These are phyloP conservation scores for Daldinia caldariorum DNA, from an alignment of 495 filamentous ascomycete genomes.

Conservation along the genomic window DNA sequence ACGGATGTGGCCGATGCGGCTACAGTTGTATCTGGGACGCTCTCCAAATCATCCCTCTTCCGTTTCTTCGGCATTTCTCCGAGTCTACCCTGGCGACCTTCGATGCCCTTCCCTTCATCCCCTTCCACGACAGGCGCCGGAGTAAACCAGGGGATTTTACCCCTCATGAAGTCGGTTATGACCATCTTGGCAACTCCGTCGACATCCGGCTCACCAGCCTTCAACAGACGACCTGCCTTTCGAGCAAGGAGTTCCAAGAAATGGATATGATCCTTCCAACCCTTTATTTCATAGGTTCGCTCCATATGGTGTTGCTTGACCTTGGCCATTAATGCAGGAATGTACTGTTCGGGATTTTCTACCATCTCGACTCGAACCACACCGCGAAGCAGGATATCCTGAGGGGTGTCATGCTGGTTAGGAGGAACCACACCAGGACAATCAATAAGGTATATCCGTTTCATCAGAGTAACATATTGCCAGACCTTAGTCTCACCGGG, in stretches of 20 bases:
- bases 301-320: slow-evolving; percentile 90
- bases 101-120: slow-evolving; percentile 64
- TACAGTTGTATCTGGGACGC: slow-evolving; percentile 47
- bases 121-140: slow-evolving; percentile 73
- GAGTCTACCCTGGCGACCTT: slow-evolving; percentile 63
- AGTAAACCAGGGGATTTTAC: slow-evolving; percentile 96
- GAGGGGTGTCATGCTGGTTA: slow-evolving; percentile 77
- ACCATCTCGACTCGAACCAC: slow-evolving; percentile 95
- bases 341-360: slow-evolving; percentile 93
- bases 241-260: slow-evolving; percentile 89
- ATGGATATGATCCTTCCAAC: slow-evolving; percentile 75
- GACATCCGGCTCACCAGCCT: slow-evolving; percentile 90
- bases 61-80: slow-evolving; percentile 70
- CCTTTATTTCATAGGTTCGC: slow-evolving; percentile 87
- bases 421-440: slow-evolving; percentile 96
- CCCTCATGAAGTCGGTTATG: slow-evolving; percentile 90
- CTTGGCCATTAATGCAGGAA: slow-evolving; percentile 79
- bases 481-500: slow-evolving; percentile 96
- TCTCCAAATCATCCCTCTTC: slow-evolving; percentile 62
- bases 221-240: slow-evolving; percentile 85
- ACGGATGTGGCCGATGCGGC: slow-evolving; percentile 45
- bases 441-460: slow-evolving; percentile 95
- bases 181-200: slow-evolving; percentile 96
- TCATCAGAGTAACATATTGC: slow-evolving; percentile 98
- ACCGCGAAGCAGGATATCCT: slow-evolving; percentile 91